These are phyloP conservation scores for Elsinoe arachidis DNA, from an alignment of 2,329 filamentous ascomycete species.

Conservation along the genomic window DNA sequence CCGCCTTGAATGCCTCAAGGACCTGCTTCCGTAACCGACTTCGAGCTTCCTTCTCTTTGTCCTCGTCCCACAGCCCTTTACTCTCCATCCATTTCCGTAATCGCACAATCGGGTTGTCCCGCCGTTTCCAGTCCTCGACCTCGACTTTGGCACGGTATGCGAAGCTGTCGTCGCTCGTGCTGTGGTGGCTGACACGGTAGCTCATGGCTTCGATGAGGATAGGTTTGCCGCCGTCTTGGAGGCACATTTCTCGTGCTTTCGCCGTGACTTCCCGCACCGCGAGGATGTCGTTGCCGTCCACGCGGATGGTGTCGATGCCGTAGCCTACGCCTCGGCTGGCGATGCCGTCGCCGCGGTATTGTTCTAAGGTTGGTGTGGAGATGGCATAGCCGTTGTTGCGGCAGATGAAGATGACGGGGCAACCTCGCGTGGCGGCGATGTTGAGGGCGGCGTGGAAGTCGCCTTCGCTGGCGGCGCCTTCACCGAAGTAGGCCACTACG, in stretches of 20 bases:
- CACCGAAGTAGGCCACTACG: slow-evolving; percentile 79
- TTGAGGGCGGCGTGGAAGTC: slow-evolving; percentile 90
- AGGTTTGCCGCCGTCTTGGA: slow-evolving; percentile 70
- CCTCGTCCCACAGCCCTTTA: slow-evolving; percentile 74
- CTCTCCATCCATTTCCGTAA: slow-evolving; percentile 86
- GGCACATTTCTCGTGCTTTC: slow-evolving; percentile 66
- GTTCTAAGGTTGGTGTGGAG: slow-evolving; percentile 78
- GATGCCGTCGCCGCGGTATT: slow-evolving; percentile 87
- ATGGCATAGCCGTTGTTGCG: slow-evolving; percentile 92
- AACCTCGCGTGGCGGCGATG: slow-evolving; percentile 80
- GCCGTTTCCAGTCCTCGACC: slow-evolving; percentile 86
- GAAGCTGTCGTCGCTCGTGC: slow-evolving; percentile 92
- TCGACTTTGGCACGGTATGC: slow-evolving; percentile 89
- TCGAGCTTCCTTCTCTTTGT: slow-evolving; percentile 65
- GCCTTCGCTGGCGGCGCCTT: slow-evolving; percentile 82
- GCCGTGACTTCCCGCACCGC: slow-evolving; percentile 74
- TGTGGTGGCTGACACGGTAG: slow-evolving; percentile 96
- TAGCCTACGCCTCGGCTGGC: slow-evolving; percentile 80
- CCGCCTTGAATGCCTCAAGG: slow-evolving; percentile 73
- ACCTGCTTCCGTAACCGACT: slow-evolving; percentile 63
- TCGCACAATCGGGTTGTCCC: slow-evolving; percentile 80
- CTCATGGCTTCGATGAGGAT: slow-evolving; percentile 93
- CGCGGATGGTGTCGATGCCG: slow-evolving; percentile 85
- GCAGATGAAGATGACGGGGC: slow-evolving; percentile 82
- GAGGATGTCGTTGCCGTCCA: slow-evolving; percentile 92